Percentiles rank a stretch among this genome's conserved stretches.
phyloP scores from a whole-genome alignment of 1,139 yeast species.

The Candida sojae region DNA sequence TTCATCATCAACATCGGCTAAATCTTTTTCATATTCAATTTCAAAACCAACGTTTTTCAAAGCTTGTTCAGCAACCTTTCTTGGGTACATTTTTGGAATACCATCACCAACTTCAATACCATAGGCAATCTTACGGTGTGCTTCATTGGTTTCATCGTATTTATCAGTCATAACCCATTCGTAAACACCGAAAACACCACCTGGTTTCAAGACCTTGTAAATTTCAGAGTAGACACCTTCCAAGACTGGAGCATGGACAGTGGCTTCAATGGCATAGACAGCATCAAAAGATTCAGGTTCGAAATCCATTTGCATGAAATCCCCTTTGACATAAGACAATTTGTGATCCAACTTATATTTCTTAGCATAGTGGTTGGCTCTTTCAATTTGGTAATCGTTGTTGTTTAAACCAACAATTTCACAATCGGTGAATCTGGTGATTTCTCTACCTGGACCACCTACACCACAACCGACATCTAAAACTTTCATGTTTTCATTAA shows the following conservation, averaged over 20 bases:
- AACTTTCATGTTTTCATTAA: conserved; percentile 79
- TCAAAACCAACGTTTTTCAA: conserved; percentile 87
- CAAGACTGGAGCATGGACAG: conserved; percentile 95
- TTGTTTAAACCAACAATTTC: conserved; percentile 88
- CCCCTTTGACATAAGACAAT: conserved; percentile 90
- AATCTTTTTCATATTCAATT: conserved; percentile 70
- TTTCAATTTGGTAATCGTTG: conserved; percentile 94
- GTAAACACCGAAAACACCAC: conserved; percentile 96
- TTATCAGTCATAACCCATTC: conserved; percentile 99
- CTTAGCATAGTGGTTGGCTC: conserved; percentile 83
- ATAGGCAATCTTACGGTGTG: conserved; percentile 92
- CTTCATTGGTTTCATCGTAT: conserved; percentile 83
- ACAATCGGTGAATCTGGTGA: conserved; percentile 87
- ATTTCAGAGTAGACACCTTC: conserved; percentile 97
- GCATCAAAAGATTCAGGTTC: conserved; percentile 89
- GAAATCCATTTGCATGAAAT: conserved; percentile 99
- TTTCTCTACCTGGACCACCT: conserved; percentile 99
- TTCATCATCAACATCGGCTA: conserved; percentile 80
- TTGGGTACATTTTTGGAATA: conserved; percentile 93
- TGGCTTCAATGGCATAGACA: conserved; percentile 97
- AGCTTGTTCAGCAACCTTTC: conserved; percentile 85
- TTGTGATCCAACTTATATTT: conserved; percentile 67
- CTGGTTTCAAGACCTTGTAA: conserved; percentile 94
- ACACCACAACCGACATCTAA: conserved; percentile 99
- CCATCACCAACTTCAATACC: conserved; percentile 99